phyloP scores from a whole-genome alignment of 108 stramenopile genomes.

The Phaeodactylum tricornutum region DNA sequence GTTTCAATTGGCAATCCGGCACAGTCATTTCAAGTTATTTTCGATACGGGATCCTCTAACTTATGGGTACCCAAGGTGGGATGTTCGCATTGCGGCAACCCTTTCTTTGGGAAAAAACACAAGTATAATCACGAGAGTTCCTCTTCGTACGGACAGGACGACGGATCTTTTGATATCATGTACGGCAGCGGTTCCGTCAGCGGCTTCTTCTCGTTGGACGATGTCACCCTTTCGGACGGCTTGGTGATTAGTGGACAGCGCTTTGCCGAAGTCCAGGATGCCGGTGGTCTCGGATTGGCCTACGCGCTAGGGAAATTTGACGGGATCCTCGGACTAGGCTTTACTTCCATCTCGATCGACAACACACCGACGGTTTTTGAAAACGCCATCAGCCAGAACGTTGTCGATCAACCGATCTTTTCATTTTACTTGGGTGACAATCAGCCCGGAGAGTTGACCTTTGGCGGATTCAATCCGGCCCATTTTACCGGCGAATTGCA shows the following conservation, averaged over 20 bases:
- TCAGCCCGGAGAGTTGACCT: constrained; percentile 85
- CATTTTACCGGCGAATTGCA: constrained; percentile 69
- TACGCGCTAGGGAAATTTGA: constrained; percentile 94
- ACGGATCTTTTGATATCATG: constrained; percentile 76
- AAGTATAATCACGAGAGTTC: constrained; percentile 54
- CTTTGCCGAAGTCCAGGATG: constrained; percentile 88
- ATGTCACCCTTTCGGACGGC: constrained; percentile 64
- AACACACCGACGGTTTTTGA: constrained; percentile 87
- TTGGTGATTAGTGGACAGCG: constrained; percentile 51
- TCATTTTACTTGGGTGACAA: constrained; percentile 95
- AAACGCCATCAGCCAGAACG: constrained; percentile 79
- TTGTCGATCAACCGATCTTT: constrained; percentile 75
- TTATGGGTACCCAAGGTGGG: constrained; percentile 92
- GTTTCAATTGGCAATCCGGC: constrained; percentile 72
- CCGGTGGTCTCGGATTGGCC: constrained; percentile 94
- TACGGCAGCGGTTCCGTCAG: constrained; percentile 81
- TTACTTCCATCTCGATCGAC: constrained; percentile 81
- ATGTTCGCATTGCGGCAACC: constrained; percentile 57
- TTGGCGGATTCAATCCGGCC: constrained; percentile 86
- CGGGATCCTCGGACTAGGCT: constrained; percentile 97
- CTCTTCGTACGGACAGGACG: constrained; percentile 42
- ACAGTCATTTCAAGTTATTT: constrained; percentile 88
- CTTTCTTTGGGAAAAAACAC: constrained; percentile 45
- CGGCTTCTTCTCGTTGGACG: constrained; percentile 65
- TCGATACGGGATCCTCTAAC: constrained; percentile 95